Conservation (phyloP, 2,329 filamentous ascomycete species). For the Phyllosticta ampelicida region DNA sequence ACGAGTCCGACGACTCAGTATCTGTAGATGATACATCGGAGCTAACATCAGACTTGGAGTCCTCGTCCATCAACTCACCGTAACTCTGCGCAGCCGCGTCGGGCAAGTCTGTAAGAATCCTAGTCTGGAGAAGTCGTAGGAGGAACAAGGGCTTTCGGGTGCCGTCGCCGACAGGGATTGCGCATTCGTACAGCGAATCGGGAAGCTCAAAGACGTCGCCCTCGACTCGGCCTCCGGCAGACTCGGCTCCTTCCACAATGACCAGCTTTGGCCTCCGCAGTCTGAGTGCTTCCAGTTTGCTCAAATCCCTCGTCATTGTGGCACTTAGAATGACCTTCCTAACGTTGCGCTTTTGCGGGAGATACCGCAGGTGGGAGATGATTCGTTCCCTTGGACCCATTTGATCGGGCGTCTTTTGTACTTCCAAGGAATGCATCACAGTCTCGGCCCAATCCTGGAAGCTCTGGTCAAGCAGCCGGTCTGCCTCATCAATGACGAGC, state of each 20-base stretch:
- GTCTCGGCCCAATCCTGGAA: conserved; percentile 83
- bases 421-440: conserved; percentile 50
- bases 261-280: conserved; percentile 66
- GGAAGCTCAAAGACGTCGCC: conserved; percentile 47
- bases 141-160: conserved; percentile 64
- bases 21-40: conserved; percentile 3
- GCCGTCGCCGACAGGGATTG: conserved; percentile 40
- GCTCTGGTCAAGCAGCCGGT: conserved; percentile 80
- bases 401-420: conserved; percentile 38
- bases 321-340: conserved; percentile 83
- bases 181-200: conserved; percentile 35
- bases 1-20: conserved; percentile 10
- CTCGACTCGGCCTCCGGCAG: conserved; percentile 11
- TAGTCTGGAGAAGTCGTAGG: conserved; percentile 58
- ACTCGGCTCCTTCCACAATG: conserved; percentile 50
- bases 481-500: conserved; percentile 89
- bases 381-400: conserved; percentile 45
- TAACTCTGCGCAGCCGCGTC: background rate
- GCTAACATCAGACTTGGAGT: background rate
- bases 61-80: background rate
- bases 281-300: conserved; percentile 62
- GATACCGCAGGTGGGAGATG: conserved; percentile 33
- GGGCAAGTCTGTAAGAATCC: conserved; percentile 26
- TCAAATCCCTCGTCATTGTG: conserved; percentile 81
- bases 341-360: conserved; percentile 36